A percentile compares a stretch with the other conserved stretches of the same genome.
phyloP scores from a whole-genome alignment of 2,329 filamentous ascomycete species.

The Fusarium avenaceum region DNA sequence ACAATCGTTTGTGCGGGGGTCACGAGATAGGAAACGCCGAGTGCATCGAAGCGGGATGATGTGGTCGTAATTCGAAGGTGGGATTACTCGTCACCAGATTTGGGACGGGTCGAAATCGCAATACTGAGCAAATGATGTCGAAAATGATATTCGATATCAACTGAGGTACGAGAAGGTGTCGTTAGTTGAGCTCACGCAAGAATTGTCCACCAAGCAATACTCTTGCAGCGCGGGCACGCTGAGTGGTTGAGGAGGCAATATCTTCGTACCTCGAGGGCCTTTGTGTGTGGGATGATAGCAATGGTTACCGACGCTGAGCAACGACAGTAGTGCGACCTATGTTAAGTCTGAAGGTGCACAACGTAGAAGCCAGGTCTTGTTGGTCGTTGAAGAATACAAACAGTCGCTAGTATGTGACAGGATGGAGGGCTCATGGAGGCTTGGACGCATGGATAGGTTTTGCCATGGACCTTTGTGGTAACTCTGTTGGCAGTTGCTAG shows the following conservation, averaged over 20 bases:
- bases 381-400: slow-evolving; percentile 40
- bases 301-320: slow-evolving; percentile 34
- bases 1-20: slow-evolving; percentile 39
- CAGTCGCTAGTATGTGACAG: slow-evolving; percentile 40
- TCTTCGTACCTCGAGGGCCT: slow-evolving; percentile 37
- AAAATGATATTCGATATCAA: slow-evolving; percentile 24
- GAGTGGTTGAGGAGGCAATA: slow-evolving; percentile 33
- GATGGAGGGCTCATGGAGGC: slow-evolving; percentile 49
- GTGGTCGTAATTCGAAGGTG: slow-evolving; percentile 30
- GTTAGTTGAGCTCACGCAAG: slow-evolving; percentile 42
- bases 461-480: slow-evolving; percentile 45
- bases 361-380: slow-evolving; percentile 37
- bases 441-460: slow-evolving; percentile 49
- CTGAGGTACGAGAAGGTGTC: slow-evolving; percentile 29
- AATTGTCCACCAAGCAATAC: slow-evolving; percentile 36
- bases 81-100: slow-evolving; percentile 31
- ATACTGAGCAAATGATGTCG: slow-evolving; percentile 16
- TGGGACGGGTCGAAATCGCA: slow-evolving; percentile 25
- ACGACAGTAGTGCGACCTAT: slow-evolving; percentile 29
- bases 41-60: slow-evolving; percentile 44
- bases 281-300: slow-evolving; percentile 30
- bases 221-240: slow-evolving; percentile 35
- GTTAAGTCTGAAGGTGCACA: slow-evolving; percentile 37
- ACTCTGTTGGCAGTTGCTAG: slow-evolving; percentile 9
- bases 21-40: slow-evolving; percentile 40